A percentile compares a stretch with the other conserved stretches of the same genome.
Conservation (phyloP, 768 basidiomycete species). For the Mycena belliarum region DNA sequence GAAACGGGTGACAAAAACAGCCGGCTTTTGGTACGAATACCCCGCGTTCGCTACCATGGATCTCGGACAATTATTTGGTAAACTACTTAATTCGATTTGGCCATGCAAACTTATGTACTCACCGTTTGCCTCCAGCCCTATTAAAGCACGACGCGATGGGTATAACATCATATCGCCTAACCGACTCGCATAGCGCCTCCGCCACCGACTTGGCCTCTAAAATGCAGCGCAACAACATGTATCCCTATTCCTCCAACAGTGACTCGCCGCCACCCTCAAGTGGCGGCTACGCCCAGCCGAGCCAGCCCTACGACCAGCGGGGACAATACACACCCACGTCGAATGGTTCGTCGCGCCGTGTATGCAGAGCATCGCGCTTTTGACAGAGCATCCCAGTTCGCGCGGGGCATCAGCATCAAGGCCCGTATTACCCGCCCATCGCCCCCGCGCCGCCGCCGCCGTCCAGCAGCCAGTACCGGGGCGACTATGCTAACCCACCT, state of each 20-base stretch:
- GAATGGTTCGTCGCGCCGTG: slow-evolving; percentile 1
- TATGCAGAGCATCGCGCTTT: neutral
- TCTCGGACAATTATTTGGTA: slow-evolving; percentile 25
- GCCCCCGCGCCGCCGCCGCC: slow-evolving; percentile 12
- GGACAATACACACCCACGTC: slow-evolving; percentile 7
- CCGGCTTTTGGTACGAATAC: slow-evolving; percentile 18
- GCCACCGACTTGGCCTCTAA: slow-evolving; percentile 10
- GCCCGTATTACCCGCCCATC: slow-evolving; percentile 15
- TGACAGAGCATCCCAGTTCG: slow-evolving; percentile 6
- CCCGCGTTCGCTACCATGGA: slow-evolving; percentile 11
- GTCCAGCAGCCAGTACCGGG: neutral
- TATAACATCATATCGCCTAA: slow-evolving; percentile 7
- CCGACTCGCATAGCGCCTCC: slow-evolving; percentile 17
- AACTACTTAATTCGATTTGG: slow-evolving; percentile 16
- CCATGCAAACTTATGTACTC: slow-evolving; percentile 19
- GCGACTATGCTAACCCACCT: slow-evolving; percentile 5
- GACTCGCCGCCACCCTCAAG: neutral
- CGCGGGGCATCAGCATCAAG: neutral
- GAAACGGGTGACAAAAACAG: slow-evolving; percentile 23
- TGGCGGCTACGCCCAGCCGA: slow-evolving; percentile 3
- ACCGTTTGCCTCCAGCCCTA: slow-evolving; percentile 7
- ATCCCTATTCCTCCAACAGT: slow-evolving; percentile 3
- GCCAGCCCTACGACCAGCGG: slow-evolving; percentile 3
- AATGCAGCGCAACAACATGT: neutral
- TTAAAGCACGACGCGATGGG: slow-evolving; percentile 13